Conservation (phyloP, 176 grass and related monocot genomes). For the Carex kokanica region DNA sequence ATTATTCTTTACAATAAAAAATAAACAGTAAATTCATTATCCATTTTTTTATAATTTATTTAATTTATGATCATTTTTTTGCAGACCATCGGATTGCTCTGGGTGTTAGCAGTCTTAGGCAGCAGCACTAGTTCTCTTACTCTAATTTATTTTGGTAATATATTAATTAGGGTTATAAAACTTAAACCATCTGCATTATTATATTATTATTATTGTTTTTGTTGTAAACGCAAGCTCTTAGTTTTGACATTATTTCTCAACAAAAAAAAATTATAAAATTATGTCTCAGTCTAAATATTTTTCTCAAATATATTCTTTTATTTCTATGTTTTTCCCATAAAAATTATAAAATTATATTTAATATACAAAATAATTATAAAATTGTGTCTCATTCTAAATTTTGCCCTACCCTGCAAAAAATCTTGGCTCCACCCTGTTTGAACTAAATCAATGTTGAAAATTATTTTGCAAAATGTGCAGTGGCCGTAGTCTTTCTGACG, state of each 20-base stretch:
- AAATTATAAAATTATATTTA: too few species aligned
- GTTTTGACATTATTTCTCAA: too few species aligned
- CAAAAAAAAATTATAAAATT: too few species aligned
- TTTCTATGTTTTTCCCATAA: too few species aligned
- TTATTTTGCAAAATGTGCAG: conserved; percentile 17
- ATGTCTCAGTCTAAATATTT: too few species aligned
- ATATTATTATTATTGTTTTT: too few species aligned
- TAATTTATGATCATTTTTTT: background rate
- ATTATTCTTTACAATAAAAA: background rate
- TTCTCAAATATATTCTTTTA: too few species aligned
- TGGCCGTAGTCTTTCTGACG: conserved; percentile 38
- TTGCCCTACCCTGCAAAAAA: too few species aligned
- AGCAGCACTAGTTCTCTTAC: conserved; percentile 61
- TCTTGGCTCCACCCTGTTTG: background rate
- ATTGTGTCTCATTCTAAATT: too few species aligned
- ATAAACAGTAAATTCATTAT: background rate
- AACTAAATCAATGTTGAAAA: background rate
- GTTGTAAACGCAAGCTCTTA: too few species aligned
- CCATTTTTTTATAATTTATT: background rate
- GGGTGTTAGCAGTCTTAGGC: conserved; percentile 48
- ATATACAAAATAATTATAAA: too few species aligned
- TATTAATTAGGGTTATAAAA: background rate
- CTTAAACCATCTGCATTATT: too few species aligned
- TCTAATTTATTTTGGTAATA: conserved; percentile 59
- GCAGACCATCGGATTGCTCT: conserved; percentile 41